Conservation (phyloP, 164 flowering plant species). For the Stephania yunnanensis region DNA sequence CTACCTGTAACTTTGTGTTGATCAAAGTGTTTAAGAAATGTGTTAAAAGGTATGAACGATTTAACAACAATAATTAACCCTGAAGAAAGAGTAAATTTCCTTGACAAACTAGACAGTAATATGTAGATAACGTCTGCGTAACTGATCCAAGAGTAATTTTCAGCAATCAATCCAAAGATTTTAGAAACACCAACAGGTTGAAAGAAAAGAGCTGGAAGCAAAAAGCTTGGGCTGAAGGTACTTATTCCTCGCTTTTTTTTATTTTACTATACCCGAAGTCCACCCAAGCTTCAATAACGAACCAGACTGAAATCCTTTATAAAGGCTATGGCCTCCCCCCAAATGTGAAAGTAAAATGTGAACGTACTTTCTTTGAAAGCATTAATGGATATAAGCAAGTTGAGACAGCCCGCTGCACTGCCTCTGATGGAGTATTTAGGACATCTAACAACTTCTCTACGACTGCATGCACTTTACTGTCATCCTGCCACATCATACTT, state of each 20-base stretch:
- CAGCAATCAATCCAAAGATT: neutral
- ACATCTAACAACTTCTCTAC: slow-evolving; percentile 95
- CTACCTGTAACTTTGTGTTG: neutral
- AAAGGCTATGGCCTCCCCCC: neutral
- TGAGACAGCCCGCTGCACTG: slow-evolving; percentile 97
- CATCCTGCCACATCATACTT: slow-evolving; percentile 50
- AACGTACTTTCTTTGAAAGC: slow-evolving; percentile 77
- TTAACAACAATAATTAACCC: neutral
- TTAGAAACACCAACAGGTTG: neutral
- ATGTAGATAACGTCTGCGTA: no score
- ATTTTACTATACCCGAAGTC: neutral
- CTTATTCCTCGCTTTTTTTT: neutral
- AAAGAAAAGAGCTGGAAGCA: neutral
- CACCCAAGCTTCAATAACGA: neutral
- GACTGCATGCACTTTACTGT: slow-evolving; percentile 87
- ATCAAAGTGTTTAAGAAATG: neutral
- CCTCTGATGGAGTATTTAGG: slow-evolving; percentile 95
- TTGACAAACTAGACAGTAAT: no score
- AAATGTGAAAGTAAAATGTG: neutral
- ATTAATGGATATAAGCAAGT: slow-evolving; percentile 85
- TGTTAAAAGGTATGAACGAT: neutral
- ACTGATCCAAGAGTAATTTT: neutral
- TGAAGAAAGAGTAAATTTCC: neutral
- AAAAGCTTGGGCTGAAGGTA: neutral
- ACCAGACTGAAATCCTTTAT: neutral